phyloP scores from a whole-genome alignment of 192 early-diverging fungal genomes.

The Podila horticola region DNA sequence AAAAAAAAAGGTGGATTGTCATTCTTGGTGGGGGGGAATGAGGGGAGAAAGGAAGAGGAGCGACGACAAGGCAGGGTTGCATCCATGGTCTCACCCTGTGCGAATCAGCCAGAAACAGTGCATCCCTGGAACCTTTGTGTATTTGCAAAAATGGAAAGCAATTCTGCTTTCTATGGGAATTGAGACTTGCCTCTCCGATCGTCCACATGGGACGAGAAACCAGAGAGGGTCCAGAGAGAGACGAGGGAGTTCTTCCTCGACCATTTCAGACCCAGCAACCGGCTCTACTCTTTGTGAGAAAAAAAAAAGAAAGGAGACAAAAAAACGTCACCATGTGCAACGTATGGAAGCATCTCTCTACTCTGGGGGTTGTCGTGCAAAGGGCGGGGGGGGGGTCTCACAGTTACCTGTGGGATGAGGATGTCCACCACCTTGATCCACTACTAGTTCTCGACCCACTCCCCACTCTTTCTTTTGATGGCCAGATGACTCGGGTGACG shows the following conservation, averaged over 20 bases:
- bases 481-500: slow-evolving; percentile 1
- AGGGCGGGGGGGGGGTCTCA: too few relatives aligned
- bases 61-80: background rate
- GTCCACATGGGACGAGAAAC: background rate
- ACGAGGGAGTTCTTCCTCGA: too few relatives aligned
- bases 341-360: too few relatives aligned
- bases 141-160: background rate
- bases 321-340: too few relatives aligned
- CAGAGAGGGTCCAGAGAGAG: too few relatives aligned
- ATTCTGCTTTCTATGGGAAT: background rate
- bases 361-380: too few relatives aligned
- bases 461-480: too few relatives aligned
- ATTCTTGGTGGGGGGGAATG: background rate
- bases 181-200: background rate
- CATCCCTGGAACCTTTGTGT: background rate
- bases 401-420: background rate
- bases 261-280: too few relatives aligned
- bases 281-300: too few relatives aligned
- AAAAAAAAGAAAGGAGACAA: too few relatives aligned
- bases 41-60: background rate
- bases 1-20: too few relatives aligned
- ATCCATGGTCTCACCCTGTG: background rate
- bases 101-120: slow-evolving; percentile 2
- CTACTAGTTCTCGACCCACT: background rate
- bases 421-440: background rate